A percentile compares a stretch with the other conserved stretches of the same genome.
These are phyloP conservation scores for Annulohypoxylon bovei DNA, from an alignment of 495 filamentous ascomycete genomes.

Conservation along the genomic window DNA sequence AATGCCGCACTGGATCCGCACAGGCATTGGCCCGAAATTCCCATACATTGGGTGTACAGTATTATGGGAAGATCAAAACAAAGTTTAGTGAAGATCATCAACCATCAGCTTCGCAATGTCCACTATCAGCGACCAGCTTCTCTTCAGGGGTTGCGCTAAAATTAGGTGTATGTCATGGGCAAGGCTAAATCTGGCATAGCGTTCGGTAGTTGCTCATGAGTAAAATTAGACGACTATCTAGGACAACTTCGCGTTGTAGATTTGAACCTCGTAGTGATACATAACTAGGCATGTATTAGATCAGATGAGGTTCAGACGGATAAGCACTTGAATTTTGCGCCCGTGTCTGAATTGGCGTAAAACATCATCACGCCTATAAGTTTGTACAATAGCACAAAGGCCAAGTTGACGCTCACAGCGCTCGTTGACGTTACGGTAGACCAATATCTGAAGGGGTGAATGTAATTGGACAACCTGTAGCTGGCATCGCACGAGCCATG, in stretches of 20 bases:
- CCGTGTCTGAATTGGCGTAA: background rate
- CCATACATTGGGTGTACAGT: constrained; percentile 30
- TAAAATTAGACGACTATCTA: constrained; percentile 2
- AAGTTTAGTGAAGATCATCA: constrained; percentile 34
- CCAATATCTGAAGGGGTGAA: background rate
- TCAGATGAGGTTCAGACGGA: background rate
- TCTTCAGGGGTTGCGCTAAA: constrained; percentile 18
- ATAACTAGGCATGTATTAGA: no score
- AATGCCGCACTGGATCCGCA: constrained; percentile 30
- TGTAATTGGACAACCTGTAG: background rate
- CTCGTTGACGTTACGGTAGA: background rate
- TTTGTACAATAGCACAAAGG: background rate
- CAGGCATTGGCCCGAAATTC: constrained; percentile 29
- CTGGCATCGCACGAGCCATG: constrained; percentile 14
- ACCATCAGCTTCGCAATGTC: constrained; percentile 18
- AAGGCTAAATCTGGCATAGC: constrained; percentile 5
- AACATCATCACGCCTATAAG: background rate
- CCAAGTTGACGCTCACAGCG: background rate
- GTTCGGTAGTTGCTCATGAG: constrained; percentile 14
- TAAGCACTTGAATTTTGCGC: background rate
- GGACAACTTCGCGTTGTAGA: background rate
- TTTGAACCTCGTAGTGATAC: background rate
- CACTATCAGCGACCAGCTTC: background rate
- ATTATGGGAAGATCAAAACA: constrained; percentile 40
- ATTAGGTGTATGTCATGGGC: background rate